Base-by-base conservation (phyloP, 495 filamentous ascomycete genomes). In the Pyrenula massariospora region DNA sequence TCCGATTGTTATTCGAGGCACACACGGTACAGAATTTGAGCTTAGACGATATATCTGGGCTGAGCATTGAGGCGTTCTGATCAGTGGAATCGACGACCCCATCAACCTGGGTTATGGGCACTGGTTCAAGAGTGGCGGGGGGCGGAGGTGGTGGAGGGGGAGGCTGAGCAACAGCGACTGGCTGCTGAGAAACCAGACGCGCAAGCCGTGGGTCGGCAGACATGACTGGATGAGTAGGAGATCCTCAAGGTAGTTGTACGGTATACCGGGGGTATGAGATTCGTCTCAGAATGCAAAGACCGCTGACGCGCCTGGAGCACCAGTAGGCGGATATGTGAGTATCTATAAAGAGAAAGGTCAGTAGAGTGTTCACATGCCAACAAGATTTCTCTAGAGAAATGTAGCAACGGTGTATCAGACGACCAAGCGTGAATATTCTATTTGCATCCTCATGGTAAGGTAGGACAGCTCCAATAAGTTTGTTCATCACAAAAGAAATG, bases 391-490 rank as follows among this genome's bases (percentile, higher is more conserved):
- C n/a, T n/a, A n/a, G n/a, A n/a, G n/a, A n/a, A n/a, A n/a, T n/a
- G n/a, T n/a, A n/a, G n/a, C n/a, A n/a, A 10, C 5, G 49, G 25
- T 36, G 48, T 58, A 24, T 51, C 31, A 31, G 48, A 60, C 54
- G 56, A 64, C 63, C 57, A 58, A 59, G 57, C 23, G 25, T 31
- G 54, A 54, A 47, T 62, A 54, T 57, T 36, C 47, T 22, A 50
- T 77, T 68, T 72, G 66, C 75, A 71, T 76, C 71, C 59, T 65
- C 71, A 74, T 72, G 69, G 69, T 68, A 70, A 72, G 72, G 80
- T 92, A 86, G 84, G 91, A 96, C 89, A 96, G 91, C 91, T 96
- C 91, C 91, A 96, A 96, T 95, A 94, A 77, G 68, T 66, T 64
- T 64, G 65, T 60, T 86, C 83, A 86, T 87, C 84, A 85, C 73